Percentiles rank a stretch among this genome's conserved stretches.
These are phyloP conservation scores for Colletotrichum camelliae DNA, from an alignment of 2,329 filamentous ascomycete species.

Conservation along the genomic window DNA sequence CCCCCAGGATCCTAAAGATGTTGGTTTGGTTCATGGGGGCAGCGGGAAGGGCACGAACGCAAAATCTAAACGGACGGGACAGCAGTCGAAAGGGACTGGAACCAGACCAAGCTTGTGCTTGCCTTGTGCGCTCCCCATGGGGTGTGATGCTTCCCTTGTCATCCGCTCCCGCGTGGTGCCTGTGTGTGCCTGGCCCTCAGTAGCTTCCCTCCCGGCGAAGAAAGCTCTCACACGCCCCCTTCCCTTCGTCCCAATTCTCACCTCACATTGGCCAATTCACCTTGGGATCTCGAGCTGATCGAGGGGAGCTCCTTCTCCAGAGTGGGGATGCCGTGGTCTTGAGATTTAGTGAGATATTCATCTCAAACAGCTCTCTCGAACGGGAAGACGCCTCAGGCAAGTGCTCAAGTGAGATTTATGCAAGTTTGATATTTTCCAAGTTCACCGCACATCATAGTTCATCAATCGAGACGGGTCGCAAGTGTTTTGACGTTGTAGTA, in stretches of 20 bases:
- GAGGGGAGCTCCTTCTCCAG: background rate
- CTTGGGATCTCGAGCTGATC: background rate
- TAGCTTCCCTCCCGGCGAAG: background rate
- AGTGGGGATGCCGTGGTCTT: background rate
- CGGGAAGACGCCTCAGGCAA: background rate
- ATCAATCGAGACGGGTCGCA: background rate
- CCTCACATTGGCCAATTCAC: conserved; percentile 20
- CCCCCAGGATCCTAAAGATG: background rate
- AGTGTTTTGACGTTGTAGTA: conserved; percentile 21
- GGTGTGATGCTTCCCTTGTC: conserved; percentile 7
- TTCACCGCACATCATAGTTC: background rate
- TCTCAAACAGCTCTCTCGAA: background rate
- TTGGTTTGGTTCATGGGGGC: background rate
- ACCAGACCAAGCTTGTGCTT: background rate
- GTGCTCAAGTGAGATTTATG: background rate
- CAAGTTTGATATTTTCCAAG: too few relatives aligned
- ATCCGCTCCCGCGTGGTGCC: conserved; percentile 1
- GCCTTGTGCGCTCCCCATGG: background rate
- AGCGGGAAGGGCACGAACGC: background rate
- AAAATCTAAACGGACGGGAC: background rate
- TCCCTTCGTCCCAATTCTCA: conserved; percentile 10
- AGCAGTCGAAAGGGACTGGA: background rate
- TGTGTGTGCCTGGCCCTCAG: background rate
- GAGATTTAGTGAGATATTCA: background rate
- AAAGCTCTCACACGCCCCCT: background rate